These are phyloP conservation scores for Allantophomopsis cytisporea DNA, from an alignment of 2,329 filamentous ascomycete genomes.

Conservation along the genomic window DNA sequence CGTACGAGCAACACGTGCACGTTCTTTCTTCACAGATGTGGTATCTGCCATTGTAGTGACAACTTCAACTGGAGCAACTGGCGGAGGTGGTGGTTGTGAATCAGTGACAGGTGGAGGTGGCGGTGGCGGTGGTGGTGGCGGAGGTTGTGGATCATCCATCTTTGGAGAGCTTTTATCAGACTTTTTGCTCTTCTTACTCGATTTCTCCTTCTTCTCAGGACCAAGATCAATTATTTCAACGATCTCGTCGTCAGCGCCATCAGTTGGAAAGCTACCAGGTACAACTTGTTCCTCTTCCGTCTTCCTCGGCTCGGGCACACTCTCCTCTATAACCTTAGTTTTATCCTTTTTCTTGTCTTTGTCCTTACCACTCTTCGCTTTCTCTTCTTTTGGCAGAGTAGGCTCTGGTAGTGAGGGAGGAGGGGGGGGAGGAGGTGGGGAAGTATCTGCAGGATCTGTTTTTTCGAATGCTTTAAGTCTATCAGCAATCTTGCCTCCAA, in stretches of 20 bases:
- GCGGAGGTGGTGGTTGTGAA: constrained; percentile 10
- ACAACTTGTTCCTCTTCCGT: constrained; percentile 5
- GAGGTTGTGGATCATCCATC: constrained; percentile 8
- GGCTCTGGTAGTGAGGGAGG: constrained; percentile 23
- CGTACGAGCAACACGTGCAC: constrained; percentile 59
- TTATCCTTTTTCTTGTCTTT: constrained; percentile 23
- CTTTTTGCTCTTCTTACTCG: constrained; percentile 23
- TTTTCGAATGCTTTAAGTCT: constrained; percentile 42
- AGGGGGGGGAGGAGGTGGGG: constrained; percentile 19
- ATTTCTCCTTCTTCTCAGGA: constrained; percentile 26
- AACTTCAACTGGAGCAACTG: constrained; percentile 26
- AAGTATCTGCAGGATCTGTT: constrained; percentile 18
- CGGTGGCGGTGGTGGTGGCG: constrained; percentile 16
- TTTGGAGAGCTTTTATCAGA: constrained; percentile 18
- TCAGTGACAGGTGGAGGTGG: constrained; percentile 16
- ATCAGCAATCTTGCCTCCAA: constrained; percentile 39
- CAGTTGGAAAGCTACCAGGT: constrained; percentile 15
- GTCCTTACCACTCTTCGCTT: constrained; percentile 24
- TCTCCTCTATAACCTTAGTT: constrained; percentile 13
- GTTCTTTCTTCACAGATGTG: constrained; percentile 56
- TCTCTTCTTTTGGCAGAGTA: constrained; percentile 26
- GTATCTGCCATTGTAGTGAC: constrained; percentile 36
- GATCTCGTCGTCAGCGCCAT: constrained; percentile 29
- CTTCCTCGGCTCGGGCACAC: constrained; percentile 20
- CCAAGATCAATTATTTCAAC: constrained; percentile 37